Evolutionary conservation across 169 alveolate species (phyloP), one percentile per base, ranked within the genome.

Genomic region (Plasmodium vivax): DNA sequence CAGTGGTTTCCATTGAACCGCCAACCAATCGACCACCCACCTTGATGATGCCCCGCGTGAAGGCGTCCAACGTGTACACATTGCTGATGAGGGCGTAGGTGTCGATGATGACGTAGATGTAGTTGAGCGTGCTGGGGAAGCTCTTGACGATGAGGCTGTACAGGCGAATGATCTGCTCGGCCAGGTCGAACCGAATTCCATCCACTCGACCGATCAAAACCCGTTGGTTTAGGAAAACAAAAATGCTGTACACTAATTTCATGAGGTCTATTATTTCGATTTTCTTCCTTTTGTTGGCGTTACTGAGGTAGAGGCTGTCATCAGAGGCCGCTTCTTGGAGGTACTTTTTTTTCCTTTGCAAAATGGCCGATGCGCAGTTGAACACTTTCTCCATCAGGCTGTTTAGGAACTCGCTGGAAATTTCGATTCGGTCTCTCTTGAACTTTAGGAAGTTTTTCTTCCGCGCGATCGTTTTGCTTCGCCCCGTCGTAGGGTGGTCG

Each of bases 201-300:
- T 87, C 14, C 8, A 56, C 72, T 77, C 81, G 14, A 34, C 68
- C 71, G 47, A 75, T 68, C 14, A 77, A 87, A 7, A 87, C 51
- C 19, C 81, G 56, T 56, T 87, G 93, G 77, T 87, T 87, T 87
- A 87, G 81, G 23, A 87, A 56, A 54, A 87, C 81, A 71, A 87
- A 87, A 27, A 87, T 75, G 36, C 93, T 87, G 16, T 87, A 87
- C 30, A 87, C 81, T 54, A 87, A 87, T 87, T 87, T 87, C 54
- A 87, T 77, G 12, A 87, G n/a, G 81, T 87, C 93, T 12, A 87
- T 87, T 75, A 87, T 36, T 41, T 87, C 93, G 2, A 87, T 77
- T 12, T 54, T 87, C 36, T 87, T 54, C 45, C 56, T 87, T 74
- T 87, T 87, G 56, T 58, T 75, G 10, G 45, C 79, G 56, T 87